Evolutionary conservation across 495 filamentous ascomycete genomes (phyloP).

Genomic region (Aspergillus indologenus): DNA sequence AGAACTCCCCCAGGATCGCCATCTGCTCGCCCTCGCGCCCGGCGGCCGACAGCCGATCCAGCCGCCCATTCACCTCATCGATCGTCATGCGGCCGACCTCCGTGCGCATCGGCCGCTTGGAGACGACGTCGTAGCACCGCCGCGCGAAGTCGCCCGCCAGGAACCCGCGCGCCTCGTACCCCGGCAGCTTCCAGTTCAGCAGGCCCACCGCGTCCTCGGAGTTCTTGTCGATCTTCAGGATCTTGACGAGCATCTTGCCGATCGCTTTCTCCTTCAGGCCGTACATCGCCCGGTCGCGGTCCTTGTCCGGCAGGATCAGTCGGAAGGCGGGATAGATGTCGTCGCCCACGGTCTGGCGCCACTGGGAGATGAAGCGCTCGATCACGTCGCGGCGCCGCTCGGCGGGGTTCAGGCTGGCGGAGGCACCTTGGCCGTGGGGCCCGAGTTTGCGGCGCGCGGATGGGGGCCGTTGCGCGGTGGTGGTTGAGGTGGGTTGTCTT

Average conservation of each 20-base stretch:
- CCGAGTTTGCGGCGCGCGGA: conserved; percentile 51
- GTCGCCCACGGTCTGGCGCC: conserved; percentile 81
- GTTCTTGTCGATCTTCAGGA: conserved; percentile 89
- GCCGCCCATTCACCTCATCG: conserved; percentile 80
- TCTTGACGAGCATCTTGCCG: conserved; percentile 79
- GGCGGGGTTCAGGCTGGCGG: conserved; percentile 64
- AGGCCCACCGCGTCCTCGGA: conserved; percentile 83
- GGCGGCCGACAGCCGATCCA: conserved; percentile 74
- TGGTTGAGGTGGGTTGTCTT: conserved; percentile 55
- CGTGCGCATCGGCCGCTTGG: conserved; percentile 76
- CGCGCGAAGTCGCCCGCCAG: conserved; percentile 90
- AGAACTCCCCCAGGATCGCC: conserved; percentile 77
- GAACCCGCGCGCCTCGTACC: conserved; percentile 48
- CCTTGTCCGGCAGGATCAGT: conserved; percentile 89
- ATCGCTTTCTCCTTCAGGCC: conserved; percentile 91
- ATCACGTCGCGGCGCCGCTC: conserved; percentile 84
- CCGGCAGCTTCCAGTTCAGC: conserved; percentile 91
- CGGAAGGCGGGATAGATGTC: conserved; percentile 94
- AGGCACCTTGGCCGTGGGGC: conserved; percentile 44
- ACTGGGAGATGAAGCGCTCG: conserved; percentile 81
- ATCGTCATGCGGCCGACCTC: conserved; percentile 75
- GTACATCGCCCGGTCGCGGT: conserved; percentile 90
- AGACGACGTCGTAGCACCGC: conserved; percentile 79
- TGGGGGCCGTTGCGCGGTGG: conserved; percentile 39
- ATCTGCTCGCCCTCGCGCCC: conserved; percentile 79